Base-by-base conservation (phyloP, 352 stramenopile genomes). In the Phytophthora pinifolia region DNA sequence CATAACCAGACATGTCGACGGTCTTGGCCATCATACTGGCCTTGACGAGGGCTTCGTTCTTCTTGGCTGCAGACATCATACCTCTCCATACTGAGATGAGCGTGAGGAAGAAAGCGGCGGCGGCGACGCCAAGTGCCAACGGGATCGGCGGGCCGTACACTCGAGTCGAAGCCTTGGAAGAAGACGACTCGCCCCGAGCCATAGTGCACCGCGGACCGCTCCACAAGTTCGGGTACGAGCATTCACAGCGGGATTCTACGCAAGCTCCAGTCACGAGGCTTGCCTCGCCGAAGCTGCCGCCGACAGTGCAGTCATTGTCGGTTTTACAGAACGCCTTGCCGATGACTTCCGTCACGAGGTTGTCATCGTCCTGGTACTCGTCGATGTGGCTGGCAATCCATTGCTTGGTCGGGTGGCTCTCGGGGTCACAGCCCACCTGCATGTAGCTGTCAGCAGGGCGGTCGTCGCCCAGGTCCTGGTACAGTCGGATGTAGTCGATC, bases 401-500 rank as follows among this genome's bases (percentile, higher is more conserved):
- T 15, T 72, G 12, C 13, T 62, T 67, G 9, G 72, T 79, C 25
- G 72, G 72, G 35, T 81, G 70, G 15, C 56, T 73, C 2, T 36
- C 27, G 0, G 72, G 72, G 22, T 79, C 67, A 30, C 72, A 81
- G 2, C 72, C 70, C 5, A 77, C 44, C n/a, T 62, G 47, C 69
- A 81, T 75, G 46, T 58, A 60, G 41, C 46, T 65, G 33, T 62
- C 55, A 8, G 61, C 57, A 2, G 84, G 50, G 2, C 61, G 41
- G 10, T 69, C 57, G 3, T 57, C 37, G 1, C 49, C 83, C 74
- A 42, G 20, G 52, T 79, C 69, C 62, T 97, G 89, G 56, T 96
- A 97, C 10, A 96, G 58, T 9, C 89, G 79, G 25, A 97, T 77
- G 45, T 83, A 88, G 73, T 97, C 89, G 54, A 97, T 78, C 33